Evolutionary conservation across 2,329 filamentous ascomycete species (phyloP).

Genomic region (Phoma sp.): DNA sequence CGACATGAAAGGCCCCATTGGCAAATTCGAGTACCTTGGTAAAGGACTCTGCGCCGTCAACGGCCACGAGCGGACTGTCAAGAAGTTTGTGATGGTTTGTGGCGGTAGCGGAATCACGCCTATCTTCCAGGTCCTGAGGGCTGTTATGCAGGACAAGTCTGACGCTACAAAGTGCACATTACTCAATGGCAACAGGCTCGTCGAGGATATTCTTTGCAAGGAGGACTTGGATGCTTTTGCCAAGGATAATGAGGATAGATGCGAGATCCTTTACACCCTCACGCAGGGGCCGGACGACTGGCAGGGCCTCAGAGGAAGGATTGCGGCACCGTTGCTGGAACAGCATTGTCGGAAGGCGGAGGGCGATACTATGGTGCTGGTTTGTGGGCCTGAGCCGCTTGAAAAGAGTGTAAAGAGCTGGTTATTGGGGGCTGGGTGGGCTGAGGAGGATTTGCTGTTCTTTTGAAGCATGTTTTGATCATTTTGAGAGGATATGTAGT

Average conservation of each 20-base stretch:
- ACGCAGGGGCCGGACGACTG: slow-evolving; percentile 69
- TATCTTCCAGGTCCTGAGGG: slow-evolving; percentile 81
- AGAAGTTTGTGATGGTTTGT: slow-evolving; percentile 83
- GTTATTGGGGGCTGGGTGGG: slow-evolving; percentile 71
- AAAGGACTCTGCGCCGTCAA: slow-evolving; percentile 68
- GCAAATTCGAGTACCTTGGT: slow-evolving; percentile 81
- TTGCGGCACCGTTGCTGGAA: slow-evolving; percentile 68
- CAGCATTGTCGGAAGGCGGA: slow-evolving; percentile 60
- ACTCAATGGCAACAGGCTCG: slow-evolving; percentile 76
- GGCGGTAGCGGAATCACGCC: slow-evolving; percentile 92
- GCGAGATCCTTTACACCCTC: slow-evolving; percentile 72
- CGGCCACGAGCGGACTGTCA: slow-evolving; percentile 62
- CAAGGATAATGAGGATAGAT: slow-evolving; percentile 61
- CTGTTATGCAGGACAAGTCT: slow-evolving; percentile 68
- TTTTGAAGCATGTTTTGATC: slow-evolving; percentile 59
- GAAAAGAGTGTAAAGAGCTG: slow-evolving; percentile 69
- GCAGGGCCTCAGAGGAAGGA: slow-evolving; percentile 71
- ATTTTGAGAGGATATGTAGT: neutral
- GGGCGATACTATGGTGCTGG: slow-evolving; percentile 66
- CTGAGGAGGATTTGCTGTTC: slow-evolving; percentile 74
- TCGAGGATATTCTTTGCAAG: slow-evolving; percentile 83
- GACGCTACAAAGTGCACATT: slow-evolving; percentile 75
- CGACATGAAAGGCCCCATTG: slow-evolving; percentile 80
- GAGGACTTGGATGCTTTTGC: slow-evolving; percentile 72
- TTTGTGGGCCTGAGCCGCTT: slow-evolving; percentile 80